Base-by-base conservation (phyloP, 2,329 filamentous ascomycete genomes). In the Curvularia verruculosa region DNA sequence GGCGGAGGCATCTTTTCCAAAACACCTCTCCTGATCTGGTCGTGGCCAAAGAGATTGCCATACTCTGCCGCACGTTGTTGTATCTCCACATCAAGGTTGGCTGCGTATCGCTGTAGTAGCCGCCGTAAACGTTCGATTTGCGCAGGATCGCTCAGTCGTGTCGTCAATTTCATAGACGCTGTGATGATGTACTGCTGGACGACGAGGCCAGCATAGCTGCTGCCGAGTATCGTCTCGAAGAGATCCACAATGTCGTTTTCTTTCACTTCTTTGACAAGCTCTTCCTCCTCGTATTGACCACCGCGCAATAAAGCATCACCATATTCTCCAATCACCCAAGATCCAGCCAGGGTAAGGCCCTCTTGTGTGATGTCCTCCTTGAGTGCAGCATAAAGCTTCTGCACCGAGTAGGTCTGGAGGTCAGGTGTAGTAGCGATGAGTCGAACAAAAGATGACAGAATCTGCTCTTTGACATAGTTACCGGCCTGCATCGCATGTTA, bases 311-410 rank as follows among this genome's bases (percentile, higher is more conserved):
- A 83, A 19, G 90, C 86, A 76, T 99, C 95, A 12, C 92, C 94
- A 72, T 93, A 99, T 79, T 99, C 95, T 72, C 96, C 95, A 75
- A 99, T 96, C 52, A 95, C 96, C 95, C 95, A 99, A 6, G 95
- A 89, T 36, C 91, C 95, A 48, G 94, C 92, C 61, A 98, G 85
- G 8, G 92, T 97, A 62, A 99, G 80, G 63, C 92, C 96, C 78
- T 99, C 96, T 75, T 99, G 95, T 1, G 94, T 97, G 68, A 99
- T 97, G 69, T 99, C 95, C 65, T 96, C 95, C 76, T 95, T 96
- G 53, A 99, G 81, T 59, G 90, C 90, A 19, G 88, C 83, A 75
- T 97, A 99, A 6, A 99, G 83, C 77, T 98, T 99, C 73, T 97
- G 95, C 4, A 94, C 94, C 1, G 92, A 93, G 73, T 99, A 99